Conservation (phyloP, 164 flowering plant species). For the Kingdonia uniflora region DNA sequence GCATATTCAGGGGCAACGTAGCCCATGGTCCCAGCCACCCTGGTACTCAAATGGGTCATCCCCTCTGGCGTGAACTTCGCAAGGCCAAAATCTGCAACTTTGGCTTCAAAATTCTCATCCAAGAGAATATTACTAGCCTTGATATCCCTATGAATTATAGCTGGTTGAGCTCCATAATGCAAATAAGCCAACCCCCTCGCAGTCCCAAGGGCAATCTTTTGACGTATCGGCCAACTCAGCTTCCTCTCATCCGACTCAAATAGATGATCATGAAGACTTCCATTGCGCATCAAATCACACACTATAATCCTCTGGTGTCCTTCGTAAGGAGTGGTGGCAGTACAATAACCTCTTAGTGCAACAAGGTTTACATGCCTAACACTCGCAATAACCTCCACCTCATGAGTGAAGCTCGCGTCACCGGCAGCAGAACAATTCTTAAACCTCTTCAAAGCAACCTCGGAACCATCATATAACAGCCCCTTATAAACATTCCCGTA, state of each 20-base stretch:
- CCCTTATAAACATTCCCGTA: conserved; percentile 90
- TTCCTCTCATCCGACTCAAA: conserved; percentile 32
- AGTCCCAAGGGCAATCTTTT: conserved; percentile 65
- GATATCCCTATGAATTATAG: conserved; percentile 75
- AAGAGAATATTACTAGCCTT: conserved; percentile 81
- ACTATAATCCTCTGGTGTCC: conserved; percentile 89
- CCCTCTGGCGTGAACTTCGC: conserved; percentile 83
- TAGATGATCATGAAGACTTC: conserved; percentile 70
- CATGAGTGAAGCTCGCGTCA: conserved; percentile 50
- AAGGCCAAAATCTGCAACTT: conserved; percentile 79
- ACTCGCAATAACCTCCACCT: conserved; percentile 47
- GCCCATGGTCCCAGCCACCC: conserved; percentile 94
- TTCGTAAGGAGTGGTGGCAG: conserved; percentile 28
- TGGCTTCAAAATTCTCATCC: conserved; percentile 68
- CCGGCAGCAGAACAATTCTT: conserved; percentile 78
- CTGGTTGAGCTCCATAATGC: conserved; percentile 73
- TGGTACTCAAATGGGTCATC: conserved; percentile 74
- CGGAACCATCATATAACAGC: conserved; percentile 48
- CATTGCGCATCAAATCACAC: conserved; percentile 69
- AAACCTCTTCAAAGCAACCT: conserved; percentile 79
- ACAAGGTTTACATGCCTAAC: conserved; percentile 42
- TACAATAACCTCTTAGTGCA: conserved; percentile 36
- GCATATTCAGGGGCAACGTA: conserved; percentile 97
- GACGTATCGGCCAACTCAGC: conserved; percentile 69
- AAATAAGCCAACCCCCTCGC: conserved; percentile 77